Evolutionary conservation across 176 grass and related monocot species (phyloP), one percentile per base, ranked within the genome.

Genomic region (Themeda triandra): DNA sequence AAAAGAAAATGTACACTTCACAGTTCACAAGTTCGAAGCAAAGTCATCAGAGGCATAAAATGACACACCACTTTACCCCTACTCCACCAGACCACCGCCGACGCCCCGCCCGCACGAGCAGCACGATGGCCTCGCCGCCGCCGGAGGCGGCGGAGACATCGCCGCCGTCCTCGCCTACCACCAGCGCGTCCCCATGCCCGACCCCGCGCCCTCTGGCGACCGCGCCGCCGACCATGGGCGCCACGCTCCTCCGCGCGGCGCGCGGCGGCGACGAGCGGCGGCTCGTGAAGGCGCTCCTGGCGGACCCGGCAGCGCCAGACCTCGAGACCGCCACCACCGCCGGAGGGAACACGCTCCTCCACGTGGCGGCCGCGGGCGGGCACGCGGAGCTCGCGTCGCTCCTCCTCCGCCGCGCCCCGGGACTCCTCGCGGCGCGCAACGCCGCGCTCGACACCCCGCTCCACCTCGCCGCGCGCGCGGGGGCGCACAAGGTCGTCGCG

Each of bases 231-330:
- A 83, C 30, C 68, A 68, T 87, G 80, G 24, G 75, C 30, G 35
- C 84, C 18, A 37, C 59, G 23, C 84, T 87, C 39, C 89, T 90
- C 48, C 80, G 74, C 80, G 89, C 84, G 13, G 80, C 75, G 48
- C 89, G 84, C 13, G 33, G 48, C 80, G 89, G 89, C 62, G 89
- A 90, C 80, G 84, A 87, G 80, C 45, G 75, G 58, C 80, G 37
- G n/a, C 75, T 87, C 88, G 84, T 90, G 17, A 90, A 90, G 80
- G 88, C 81, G 84, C 84, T 90, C 80, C 84, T 90, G 48, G 84
- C 88, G 1, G 88, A 90, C 66, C 66, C 73, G 36, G 14, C 88
- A 29, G 84, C 74, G 29, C 75, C 84, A 3, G 80, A 90, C 88
- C 48, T 90, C 17, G 84, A 87, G 17, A 17, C 84, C 37, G 46